These are phyloP conservation scores for Colletotrichum camelliae DNA, from an alignment of 2,329 filamentous ascomycete species.

Conservation along the genomic window DNA sequence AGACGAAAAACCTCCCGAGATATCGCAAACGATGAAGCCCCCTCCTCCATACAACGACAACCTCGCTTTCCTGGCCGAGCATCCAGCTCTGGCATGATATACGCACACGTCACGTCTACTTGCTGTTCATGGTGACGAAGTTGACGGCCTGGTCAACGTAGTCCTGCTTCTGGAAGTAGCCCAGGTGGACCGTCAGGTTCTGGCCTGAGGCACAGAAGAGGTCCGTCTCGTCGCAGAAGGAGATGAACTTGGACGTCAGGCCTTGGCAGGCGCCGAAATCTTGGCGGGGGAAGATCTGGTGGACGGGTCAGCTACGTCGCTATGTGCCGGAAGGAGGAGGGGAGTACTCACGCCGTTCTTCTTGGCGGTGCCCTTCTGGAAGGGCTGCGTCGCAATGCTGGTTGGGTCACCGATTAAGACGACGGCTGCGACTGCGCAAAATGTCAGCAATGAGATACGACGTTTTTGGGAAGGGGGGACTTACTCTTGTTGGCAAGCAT, in stretches of 20 bases:
- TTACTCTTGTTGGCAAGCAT: constrained; percentile 38
- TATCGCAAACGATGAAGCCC: background rate
- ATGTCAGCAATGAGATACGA: background rate
- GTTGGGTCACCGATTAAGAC: constrained; percentile 47
- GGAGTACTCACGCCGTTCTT: constrained; percentile 39
- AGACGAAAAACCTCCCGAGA: background rate
- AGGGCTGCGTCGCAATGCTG: constrained; percentile 38
- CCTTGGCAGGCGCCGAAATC: background rate
- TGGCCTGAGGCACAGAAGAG: constrained; percentile 17
- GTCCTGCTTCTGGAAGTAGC: constrained; percentile 14
- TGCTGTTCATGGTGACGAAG: background rate
- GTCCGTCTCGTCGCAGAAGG: constrained; percentile 14
- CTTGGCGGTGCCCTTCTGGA: constrained; percentile 40
- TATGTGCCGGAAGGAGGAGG: fast-evolving
- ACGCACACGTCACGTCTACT: background rate
- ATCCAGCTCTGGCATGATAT: background rate
- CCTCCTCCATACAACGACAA: background rate
- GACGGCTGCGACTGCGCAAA: constrained; percentile 40
- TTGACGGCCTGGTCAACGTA: background rate
- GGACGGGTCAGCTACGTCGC: background rate
- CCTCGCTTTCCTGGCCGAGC: background rate
- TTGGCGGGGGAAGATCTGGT: constrained; percentile 13
- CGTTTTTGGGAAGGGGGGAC: background rate
- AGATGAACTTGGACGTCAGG: background rate
- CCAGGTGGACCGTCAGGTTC: constrained; percentile 12